Conservation (phyloP, 345 rosid species). For the Euphorbia tirucalli region DNA sequence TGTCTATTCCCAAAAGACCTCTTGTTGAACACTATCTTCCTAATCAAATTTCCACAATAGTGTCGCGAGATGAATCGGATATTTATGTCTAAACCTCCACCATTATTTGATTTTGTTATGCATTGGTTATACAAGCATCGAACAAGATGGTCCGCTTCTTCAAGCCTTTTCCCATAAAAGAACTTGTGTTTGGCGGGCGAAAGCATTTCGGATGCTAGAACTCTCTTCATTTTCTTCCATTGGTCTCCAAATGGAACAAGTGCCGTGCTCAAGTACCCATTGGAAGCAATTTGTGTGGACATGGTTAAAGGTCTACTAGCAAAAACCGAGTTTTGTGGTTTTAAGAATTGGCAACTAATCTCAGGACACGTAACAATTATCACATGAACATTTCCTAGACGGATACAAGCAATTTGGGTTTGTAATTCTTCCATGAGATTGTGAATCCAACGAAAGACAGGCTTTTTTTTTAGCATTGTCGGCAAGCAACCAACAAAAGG, state of each 20-base stretch:
- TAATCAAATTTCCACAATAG: not conserved
- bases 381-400: not conserved
- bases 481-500: not conserved
- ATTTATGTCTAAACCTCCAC: not conserved
- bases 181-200: not conserved
- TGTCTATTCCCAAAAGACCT: not conserved
- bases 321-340: not conserved
- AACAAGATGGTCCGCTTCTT: not conserved
- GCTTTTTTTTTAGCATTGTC: not conserved
- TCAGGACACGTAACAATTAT: not conserved
- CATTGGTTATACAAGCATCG: not conserved
- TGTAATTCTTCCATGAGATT: not conserved
- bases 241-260: not conserved
- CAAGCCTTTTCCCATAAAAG: not conserved
- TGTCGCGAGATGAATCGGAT: not conserved
- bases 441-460: not conserved
- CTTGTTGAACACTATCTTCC: not conserved
- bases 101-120: not conserved
- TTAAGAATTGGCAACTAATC: not conserved
- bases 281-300: not conserved
- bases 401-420: not conserved
- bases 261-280: not conserved
- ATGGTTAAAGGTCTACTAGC: not conserved
- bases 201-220: not conserved
- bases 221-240: not conserved